phyloP scores from a whole-genome alignment of 2,329 filamentous ascomycete genomes.

The Trichoderma harzianum region DNA sequence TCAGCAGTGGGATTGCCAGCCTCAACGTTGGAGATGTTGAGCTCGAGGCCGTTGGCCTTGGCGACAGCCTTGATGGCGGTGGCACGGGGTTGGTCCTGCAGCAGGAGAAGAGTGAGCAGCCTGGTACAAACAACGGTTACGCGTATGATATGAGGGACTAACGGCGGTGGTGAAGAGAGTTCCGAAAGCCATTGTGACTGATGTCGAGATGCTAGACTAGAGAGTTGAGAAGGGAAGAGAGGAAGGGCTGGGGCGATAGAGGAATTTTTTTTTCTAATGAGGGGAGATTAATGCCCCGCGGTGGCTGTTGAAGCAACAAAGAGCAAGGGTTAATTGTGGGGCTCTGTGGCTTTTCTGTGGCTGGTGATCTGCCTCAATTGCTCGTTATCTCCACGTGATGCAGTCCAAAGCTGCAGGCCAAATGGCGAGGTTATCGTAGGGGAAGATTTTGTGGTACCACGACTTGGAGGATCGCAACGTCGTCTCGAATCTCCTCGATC shows the following conservation, averaged over 20 bases:
- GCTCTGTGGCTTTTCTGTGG: slow-evolving; percentile 1
- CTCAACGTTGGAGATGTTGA: slow-evolving; percentile 76
- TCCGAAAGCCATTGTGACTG: slow-evolving; percentile 84
- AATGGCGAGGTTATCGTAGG: slow-evolving; percentile 5
- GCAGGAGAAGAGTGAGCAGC: slow-evolving; percentile 27
- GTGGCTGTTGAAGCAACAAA: slow-evolving; percentile 26
- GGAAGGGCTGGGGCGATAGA: slow-evolving; percentile 21
- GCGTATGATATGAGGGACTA: slow-evolving; percentile 33
- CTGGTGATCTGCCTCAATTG: neutral
- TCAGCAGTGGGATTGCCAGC: slow-evolving; percentile 64
- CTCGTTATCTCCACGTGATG: slow-evolving; percentile 27
- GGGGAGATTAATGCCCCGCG: slow-evolving; percentile 33
- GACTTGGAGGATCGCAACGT: slow-evolving; percentile 1
- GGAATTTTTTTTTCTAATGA: slow-evolving; percentile 37
- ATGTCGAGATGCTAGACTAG: slow-evolving; percentile 22
- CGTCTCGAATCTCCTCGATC: slow-evolving; percentile 21
- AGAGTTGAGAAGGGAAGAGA: slow-evolving; percentile 20
- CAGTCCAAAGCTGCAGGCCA: neutral
- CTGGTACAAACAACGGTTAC: slow-evolving; percentile 19
- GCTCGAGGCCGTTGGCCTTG: slow-evolving; percentile 93
- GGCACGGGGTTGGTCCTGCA: slow-evolving; percentile 83
- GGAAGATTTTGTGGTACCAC: neutral
- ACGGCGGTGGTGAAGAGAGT: slow-evolving; percentile 91
- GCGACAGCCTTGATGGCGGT: slow-evolving; percentile 87
- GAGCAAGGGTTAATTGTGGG: slow-evolving; percentile 17